Evolutionary conservation across 73 alveolate genomes (phyloP), one percentile per base, ranked within the genome.

Genomic region (Tetrahymena elliotti): DNA sequence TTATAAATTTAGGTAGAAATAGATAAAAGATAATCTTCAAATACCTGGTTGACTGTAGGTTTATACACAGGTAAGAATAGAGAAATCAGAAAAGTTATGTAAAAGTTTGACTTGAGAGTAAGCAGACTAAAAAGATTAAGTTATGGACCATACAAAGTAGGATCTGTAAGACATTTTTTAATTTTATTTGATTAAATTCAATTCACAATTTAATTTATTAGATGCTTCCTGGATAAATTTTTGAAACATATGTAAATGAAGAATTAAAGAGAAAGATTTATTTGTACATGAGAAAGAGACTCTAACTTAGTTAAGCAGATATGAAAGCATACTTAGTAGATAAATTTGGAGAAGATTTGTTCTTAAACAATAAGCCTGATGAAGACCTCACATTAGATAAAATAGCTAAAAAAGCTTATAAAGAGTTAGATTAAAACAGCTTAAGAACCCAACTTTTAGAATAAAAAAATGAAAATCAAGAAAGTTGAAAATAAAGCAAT

Each of bases 11-110:
- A 68, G 97, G 93, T 96, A 31, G 98, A 97, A 83, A 95, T 98
- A 16, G 97, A 93, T 12, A 96, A 84, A 52, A 83, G 98, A 53
- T 95, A 98, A 92, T 94, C 93, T 53, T 95, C 98, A 22, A 98
- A 98, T 92, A 96, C 98, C 20, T 98, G 99, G 99, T 94, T 98
- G 11, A 96, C 93, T 35, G 96, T 98, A 97, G 97, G 97, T 83
- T 96, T 98, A 20, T 95, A 93, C 27, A 93, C 94, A 93, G 98
- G 99, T 6, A 96, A 96, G 83, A 97, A 97, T 93, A 98, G 98
- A 84, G 99, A 98, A 94, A 96, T 98, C 54, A 98, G 99, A 93
- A 95, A 97, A 93, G 98, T 97, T 1, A 97, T 98, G 98, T 39
- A 97, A 68, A 98, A 97, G 94, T 95, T 97, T 40, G 93, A 96